phyloP scores from a whole-genome alignment of 495 filamentous ascomycete species.

The Penicillium verhagenii region DNA sequence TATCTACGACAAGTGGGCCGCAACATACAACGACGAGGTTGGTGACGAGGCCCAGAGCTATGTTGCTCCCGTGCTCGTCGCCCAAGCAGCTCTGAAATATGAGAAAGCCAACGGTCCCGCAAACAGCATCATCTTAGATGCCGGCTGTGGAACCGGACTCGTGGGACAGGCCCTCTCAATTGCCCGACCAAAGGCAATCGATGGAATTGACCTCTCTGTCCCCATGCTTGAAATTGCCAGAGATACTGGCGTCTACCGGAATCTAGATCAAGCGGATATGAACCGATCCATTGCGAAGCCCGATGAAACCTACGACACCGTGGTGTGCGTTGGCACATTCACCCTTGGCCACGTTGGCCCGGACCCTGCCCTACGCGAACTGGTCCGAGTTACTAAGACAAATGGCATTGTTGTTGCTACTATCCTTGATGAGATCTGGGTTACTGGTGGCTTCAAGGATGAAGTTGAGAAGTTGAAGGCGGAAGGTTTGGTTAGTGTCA shows the following conservation, averaged over 20 bases:
- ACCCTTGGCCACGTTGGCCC: conserved; percentile 49
- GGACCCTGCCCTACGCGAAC: conserved; percentile 39
- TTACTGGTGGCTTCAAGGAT: conserved; percentile 34
- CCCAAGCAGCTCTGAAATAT: conserved; percentile 29
- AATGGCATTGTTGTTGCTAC: conserved; percentile 45
- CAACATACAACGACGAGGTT: conserved; percentile 43
- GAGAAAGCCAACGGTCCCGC: conserved; percentile 14
- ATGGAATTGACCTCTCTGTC: conserved; percentile 36
- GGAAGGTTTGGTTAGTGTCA: conserved; percentile 27
- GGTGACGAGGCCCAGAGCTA: conserved; percentile 38
- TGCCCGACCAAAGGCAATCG: conserved; percentile 27
- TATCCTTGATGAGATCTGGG: conserved; percentile 42
- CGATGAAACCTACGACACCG: conserved; percentile 40
- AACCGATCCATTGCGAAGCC: conserved; percentile 28
- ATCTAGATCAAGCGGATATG: conserved; percentile 38
- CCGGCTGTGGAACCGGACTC: conserved; percentile 49
- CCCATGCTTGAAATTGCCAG: conserved; percentile 43
- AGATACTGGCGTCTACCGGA: conserved; percentile 40
- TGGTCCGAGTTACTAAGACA: conserved; percentile 37
- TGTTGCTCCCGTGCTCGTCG: conserved; percentile 38
- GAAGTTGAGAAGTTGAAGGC: conserved; percentile 36
- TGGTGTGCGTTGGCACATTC: conserved; percentile 48
- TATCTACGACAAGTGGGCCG: conserved; percentile 48
- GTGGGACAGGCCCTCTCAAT: conserved; percentile 39
- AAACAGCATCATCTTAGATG: conserved; percentile 39